Conservation (phyloP, 148 eudicot species). For the Cornus suecica region DNA sequence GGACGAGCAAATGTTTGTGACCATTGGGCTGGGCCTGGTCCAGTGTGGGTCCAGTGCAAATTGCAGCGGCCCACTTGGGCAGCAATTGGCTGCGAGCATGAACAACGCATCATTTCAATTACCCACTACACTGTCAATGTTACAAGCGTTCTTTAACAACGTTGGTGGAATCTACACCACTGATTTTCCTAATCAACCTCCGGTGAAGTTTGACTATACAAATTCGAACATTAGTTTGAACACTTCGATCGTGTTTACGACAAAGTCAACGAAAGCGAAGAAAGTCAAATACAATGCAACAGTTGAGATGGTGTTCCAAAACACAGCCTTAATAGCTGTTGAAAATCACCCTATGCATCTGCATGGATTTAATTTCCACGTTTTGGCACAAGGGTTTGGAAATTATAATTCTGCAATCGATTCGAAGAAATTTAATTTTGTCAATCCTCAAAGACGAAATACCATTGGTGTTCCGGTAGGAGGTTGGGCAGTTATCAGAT, state of each 20-base stretch:
- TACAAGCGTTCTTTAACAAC: conserved; percentile 43
- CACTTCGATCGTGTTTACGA: conserved; percentile 24
- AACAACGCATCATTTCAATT: conserved; percentile 49
- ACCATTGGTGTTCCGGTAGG: conserved; percentile 70
- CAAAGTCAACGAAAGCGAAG: conserved; percentile 51
- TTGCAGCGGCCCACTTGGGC: conserved; percentile 42
- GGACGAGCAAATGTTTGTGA: conserved; percentile 59
- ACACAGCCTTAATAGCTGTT: conserved; percentile 36
- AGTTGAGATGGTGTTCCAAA: conserved; percentile 66
- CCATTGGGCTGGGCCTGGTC: conserved; percentile 47
- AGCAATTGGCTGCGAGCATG: conserved; percentile 47
- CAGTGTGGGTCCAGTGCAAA: conserved; percentile 40
- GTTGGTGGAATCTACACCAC: conserved; percentile 45
- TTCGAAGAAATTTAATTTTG: conserved; percentile 42
- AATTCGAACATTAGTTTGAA: conserved; percentile 31
- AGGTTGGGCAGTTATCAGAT: conserved; percentile 66
- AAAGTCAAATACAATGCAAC: conserved; percentile 47
- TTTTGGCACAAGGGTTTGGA: conserved; percentile 72
- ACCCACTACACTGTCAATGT: conserved; percentile 41
- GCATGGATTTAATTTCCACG: conserved; percentile 66
- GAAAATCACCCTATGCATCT: conserved; percentile 85
- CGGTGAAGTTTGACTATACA: conserved; percentile 51
- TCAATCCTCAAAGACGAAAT: conserved; percentile 61
- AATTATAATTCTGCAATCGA: conserved; percentile 38
- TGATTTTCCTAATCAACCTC: conserved; percentile 53